phyloP scores from a whole-genome alignment of 2,329 filamentous ascomycete genomes.

The Clonostachys chloroleuca region DNA sequence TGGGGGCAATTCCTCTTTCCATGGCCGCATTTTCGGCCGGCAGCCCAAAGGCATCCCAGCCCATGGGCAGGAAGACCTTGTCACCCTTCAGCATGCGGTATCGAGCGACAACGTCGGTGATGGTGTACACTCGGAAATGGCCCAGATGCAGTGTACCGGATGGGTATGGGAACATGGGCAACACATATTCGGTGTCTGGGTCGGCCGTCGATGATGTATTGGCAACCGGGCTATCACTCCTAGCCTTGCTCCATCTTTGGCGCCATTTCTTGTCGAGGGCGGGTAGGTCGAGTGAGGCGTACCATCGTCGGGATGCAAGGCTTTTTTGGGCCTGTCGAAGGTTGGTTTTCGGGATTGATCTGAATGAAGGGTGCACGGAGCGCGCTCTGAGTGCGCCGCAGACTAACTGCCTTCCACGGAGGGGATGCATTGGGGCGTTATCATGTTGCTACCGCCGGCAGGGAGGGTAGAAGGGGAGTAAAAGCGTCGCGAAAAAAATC shows the following conservation, averaged over 20 bases:
- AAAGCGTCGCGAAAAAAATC: no score
- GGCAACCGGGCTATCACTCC: slow-evolving; percentile 3
- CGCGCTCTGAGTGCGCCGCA: slow-evolving; percentile 5
- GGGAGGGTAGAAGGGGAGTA: no score
- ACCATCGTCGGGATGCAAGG: slow-evolving; percentile 17
- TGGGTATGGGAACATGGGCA: slow-evolving; percentile 93
- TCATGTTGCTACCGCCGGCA: background rate
- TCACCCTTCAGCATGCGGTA: slow-evolving; percentile 71
- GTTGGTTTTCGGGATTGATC: background rate
- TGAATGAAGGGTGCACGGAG: background rate
- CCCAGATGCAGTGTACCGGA: slow-evolving; percentile 84
- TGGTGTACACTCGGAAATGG: slow-evolving; percentile 84
- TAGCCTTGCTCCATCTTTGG: slow-evolving; percentile 30
- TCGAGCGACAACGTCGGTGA: slow-evolving; percentile 79
- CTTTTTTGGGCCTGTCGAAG: no score
- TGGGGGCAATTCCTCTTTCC: slow-evolving; percentile 73
- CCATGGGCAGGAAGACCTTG: slow-evolving; percentile 81
- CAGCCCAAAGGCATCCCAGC: slow-evolving; percentile 89
- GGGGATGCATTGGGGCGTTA: slow-evolving; percentile 16
- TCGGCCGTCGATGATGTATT: slow-evolving; percentile 6
- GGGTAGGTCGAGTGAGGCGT: slow-evolving; percentile 37
- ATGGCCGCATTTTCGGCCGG: slow-evolving; percentile 91
- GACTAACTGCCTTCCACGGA: slow-evolving; percentile 15
- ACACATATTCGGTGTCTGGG: slow-evolving; percentile 56
- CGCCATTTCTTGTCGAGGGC: slow-evolving; percentile 48